Conservation (phyloP, 2,329 filamentous ascomycete genomes). For the Zymoseptoria brevis region DNA sequence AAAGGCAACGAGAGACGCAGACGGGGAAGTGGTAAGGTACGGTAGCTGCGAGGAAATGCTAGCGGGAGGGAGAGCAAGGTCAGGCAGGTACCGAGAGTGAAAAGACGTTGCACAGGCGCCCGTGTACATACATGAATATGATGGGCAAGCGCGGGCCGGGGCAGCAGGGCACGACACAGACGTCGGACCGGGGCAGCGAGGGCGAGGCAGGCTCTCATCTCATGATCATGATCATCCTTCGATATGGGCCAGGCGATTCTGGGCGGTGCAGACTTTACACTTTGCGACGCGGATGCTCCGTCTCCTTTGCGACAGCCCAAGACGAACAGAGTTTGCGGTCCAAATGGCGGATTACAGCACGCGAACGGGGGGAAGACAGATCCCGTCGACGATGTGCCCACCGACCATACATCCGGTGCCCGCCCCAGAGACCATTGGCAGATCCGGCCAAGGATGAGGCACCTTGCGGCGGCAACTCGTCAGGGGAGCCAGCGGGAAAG, state of each 20-base stretch:
- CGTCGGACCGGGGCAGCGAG: neutral
- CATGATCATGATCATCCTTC: neutral
- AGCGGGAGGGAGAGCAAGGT: neutral
- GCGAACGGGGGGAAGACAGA: neutral
- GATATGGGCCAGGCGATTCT: neutral
- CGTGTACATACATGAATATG: neutral
- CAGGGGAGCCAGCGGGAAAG: neutral
- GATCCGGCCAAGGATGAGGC: neutral
- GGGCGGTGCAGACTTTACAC: neutral
- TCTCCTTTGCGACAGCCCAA: neutral
- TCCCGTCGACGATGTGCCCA: slow-evolving; percentile 1
- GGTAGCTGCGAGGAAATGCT: neutral
- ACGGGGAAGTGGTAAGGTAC: neutral
- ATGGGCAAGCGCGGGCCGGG: too few species aligned
- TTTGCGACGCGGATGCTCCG: neutral
- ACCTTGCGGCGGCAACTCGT: neutral
- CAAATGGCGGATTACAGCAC: neutral
- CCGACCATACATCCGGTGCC: slow-evolving; percentile 10
- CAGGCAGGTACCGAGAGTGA: neutral
- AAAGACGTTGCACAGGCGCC: neutral
- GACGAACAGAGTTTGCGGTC: neutral
- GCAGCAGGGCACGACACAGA: neutral
- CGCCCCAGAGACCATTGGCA: slow-evolving; percentile 1
- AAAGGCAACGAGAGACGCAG: neutral
- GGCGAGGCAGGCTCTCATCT: neutral